Evolutionary conservation across 176 grass and related monocot species (phyloP).

Genomic region (Oryza punctata): DNA sequence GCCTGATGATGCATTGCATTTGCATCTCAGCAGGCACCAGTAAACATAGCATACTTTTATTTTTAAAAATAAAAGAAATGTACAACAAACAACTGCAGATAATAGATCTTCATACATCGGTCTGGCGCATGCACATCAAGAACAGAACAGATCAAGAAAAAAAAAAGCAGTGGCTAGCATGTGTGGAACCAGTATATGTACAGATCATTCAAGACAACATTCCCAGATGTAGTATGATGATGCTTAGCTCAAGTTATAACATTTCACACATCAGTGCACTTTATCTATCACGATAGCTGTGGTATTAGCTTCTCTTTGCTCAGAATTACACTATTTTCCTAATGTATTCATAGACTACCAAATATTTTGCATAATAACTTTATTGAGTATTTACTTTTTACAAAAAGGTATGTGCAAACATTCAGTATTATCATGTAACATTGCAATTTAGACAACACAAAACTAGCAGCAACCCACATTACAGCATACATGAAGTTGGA

Average conservation of each 20-base stretch:
- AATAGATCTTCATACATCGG: neutral
- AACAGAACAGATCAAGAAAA: neutral
- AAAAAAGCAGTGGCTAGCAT: neutral
- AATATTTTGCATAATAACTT: neutral
- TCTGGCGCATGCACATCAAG: neutral
- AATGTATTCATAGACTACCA: neutral
- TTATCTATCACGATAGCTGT: neutral
- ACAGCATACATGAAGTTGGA: neutral
- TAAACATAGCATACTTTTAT: neutral
- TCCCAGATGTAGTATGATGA: neutral
- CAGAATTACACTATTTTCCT: neutral
- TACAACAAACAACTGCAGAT: neutral
- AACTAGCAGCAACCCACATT: neutral
- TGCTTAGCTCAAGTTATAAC: neutral
- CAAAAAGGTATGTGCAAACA: neutral
- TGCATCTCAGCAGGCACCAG: neutral
- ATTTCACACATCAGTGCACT: neutral
- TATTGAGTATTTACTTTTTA: neutral
- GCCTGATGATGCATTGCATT: neutral
- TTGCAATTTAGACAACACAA: neutral
- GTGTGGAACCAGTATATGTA: neutral
- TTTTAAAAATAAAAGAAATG: neutral
- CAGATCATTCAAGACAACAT: neutral
- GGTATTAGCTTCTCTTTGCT: neutral
- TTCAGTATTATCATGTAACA: neutral